These are phyloP conservation scores for Penicillium paxilli DNA, from an alignment of 495 filamentous ascomycete species.

Conservation along the genomic window DNA sequence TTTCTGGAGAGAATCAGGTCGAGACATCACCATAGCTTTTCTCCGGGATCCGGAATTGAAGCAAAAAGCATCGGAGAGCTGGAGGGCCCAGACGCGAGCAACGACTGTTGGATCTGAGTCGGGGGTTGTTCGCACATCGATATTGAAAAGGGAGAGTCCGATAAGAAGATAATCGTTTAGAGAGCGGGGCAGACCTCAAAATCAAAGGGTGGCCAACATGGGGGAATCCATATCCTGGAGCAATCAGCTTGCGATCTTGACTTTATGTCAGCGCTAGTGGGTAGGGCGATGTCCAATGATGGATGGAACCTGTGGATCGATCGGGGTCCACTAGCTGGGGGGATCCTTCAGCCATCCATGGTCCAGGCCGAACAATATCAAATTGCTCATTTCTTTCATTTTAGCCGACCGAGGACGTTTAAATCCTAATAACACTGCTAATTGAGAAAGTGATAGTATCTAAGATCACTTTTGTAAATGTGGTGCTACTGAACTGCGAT, in stretches of 20 bases:
- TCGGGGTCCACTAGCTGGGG: not conserved
- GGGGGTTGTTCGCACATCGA: too few species aligned
- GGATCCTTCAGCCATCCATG: too few species aligned
- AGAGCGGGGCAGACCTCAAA: not conserved
- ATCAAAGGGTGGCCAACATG: not conserved
- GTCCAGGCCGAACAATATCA: too few species aligned
- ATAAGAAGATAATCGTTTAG: not conserved
- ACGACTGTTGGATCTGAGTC: not conserved
- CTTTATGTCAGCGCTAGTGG: not conserved
- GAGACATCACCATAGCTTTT: slow-evolving; percentile 1
- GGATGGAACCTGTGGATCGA: not conserved
- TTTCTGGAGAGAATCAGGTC: not conserved
- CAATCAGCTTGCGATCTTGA: not conserved
- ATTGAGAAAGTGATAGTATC: too few species aligned
- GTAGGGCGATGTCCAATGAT: not conserved
- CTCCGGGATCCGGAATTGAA: not conserved
- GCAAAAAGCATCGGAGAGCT: not conserved
- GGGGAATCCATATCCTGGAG: not conserved
- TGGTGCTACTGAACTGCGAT: too few species aligned
- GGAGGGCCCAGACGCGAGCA: not conserved
- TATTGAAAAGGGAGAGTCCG: not conserved
- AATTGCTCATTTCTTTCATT: too few species aligned
- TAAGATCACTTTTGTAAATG: too few species aligned
- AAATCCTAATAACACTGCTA: too few species aligned
- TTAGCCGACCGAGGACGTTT: too few species aligned